Conservation (phyloP, 2,329 filamentous ascomycete species). For the Knoxdaviesia proteae region DNA sequence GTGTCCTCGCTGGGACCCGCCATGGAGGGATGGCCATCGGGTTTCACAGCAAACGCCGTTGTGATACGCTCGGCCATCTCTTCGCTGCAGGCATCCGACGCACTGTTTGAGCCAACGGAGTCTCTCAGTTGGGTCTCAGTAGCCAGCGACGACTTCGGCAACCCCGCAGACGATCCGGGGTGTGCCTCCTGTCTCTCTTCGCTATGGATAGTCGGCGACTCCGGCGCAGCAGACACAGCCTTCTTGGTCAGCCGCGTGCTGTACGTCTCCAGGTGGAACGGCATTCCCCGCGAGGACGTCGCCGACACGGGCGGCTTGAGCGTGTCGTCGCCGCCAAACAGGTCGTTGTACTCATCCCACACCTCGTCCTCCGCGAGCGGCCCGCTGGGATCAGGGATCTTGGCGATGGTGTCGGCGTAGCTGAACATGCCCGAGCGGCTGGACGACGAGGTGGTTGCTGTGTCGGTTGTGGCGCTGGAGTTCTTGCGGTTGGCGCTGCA, state of each 20-base stretch:
- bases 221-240: conserved; percentile 18
- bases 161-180: neutral
- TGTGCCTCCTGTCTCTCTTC: too few relatives aligned
- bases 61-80: conserved; percentile 33
- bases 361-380: conserved; percentile 64
- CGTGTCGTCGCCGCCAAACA: conserved; percentile 50
- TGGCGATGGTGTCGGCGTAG: conserved; percentile 41
- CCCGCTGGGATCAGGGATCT: conserved; percentile 39
- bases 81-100: conserved; percentile 31
- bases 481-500: conserved; percentile 28
- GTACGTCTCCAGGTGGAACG: conserved; percentile 34
- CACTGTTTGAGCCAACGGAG: neutral
- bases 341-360: conserved; percentile 85
- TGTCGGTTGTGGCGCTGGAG: conserved; percentile 36
- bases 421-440: conserved; percentile 45
- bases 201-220: conserved; percentile 23
- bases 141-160: too few relatives aligned
- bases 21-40: conserved; percentile 5
- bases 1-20: too few relatives aligned
- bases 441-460: conserved; percentile 28
- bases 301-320: conserved; percentile 25
- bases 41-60: conserved; percentile 19
- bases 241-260: conserved; percentile 15
- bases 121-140: neutral
- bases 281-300: conserved; percentile 32